Evolutionary conservation across 2,329 filamentous ascomycete genomes (phyloP).

Genomic region (Domatiomyces globalis): DNA sequence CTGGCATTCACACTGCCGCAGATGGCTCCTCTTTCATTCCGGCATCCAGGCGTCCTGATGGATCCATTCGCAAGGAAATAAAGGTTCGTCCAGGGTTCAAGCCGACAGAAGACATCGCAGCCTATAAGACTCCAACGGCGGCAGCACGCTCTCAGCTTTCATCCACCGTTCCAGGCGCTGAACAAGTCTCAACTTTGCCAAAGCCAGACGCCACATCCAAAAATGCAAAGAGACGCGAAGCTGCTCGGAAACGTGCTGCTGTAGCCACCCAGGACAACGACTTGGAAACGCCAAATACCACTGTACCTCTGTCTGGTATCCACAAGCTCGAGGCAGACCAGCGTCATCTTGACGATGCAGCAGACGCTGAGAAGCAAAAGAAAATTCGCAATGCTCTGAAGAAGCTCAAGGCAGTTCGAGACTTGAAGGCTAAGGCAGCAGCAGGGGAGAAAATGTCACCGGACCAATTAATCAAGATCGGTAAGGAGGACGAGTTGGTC

Average conservation of each 20-base stretch:
- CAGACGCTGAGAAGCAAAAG: slow-evolving; percentile 72
- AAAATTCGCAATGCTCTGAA: slow-evolving; percentile 84
- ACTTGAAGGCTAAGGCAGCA: slow-evolving; percentile 82
- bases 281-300: slow-evolving; percentile 2
- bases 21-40: slow-evolving; percentile 82
- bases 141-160: slow-evolving; percentile 61
- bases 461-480: slow-evolving; percentile 94
- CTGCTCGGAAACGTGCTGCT: slow-evolving; percentile 41
- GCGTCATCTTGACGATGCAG: slow-evolving; percentile 33
- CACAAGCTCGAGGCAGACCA: neutral
- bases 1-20: slow-evolving; percentile 62
- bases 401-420: slow-evolving; percentile 85
- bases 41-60: slow-evolving; percentile 71
- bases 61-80: slow-evolving; percentile 84
- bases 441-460: slow-evolving; percentile 69
- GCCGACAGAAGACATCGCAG: slow-evolving; percentile 85
- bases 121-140: slow-evolving; percentile 87
- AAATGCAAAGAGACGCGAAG: slow-evolving; percentile 68
- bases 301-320: neutral
- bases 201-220: slow-evolving; percentile 52
- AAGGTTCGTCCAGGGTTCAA: slow-evolving; percentile 85
- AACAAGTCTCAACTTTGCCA: slow-evolving; percentile 36
- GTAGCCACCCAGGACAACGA: slow-evolving; percentile 22
- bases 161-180: slow-evolving; percentile 62
- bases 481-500: slow-evolving; percentile 89